Evolutionary conservation across 2,329 filamentous ascomycete genomes (phyloP).

Genomic region (Talaromyces sp.): DNA sequence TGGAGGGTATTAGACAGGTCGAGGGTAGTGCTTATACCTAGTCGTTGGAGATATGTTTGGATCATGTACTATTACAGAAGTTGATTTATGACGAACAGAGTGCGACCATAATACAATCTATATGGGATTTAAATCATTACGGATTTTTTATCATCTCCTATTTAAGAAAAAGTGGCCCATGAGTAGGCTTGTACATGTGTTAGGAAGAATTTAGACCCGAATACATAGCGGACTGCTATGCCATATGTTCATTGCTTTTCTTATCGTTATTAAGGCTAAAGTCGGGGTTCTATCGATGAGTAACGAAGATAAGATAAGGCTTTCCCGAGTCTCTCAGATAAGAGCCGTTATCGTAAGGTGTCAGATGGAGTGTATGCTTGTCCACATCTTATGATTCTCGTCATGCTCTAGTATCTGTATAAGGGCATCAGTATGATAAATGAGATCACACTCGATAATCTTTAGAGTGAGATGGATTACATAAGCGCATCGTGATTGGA

Average conservation of each 20-base stretch:
- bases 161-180: no score
- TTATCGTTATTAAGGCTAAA: no score
- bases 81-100: not conserved
- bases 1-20: not conserved
- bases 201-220: no score
- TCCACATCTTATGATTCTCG: not conserved
- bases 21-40: not conserved
- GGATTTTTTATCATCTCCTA: not conserved
- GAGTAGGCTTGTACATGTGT: no score
- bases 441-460: not conserved
- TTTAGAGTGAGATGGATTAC: not conserved
- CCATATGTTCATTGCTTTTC: no score
- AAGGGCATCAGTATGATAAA: no score
- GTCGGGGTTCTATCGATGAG: no score
- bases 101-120: not conserved
- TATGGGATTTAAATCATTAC: not conserved
- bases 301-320: no score
- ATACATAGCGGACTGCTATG: no score
- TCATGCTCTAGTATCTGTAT: no score
- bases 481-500: constrained; percentile 18
- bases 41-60: not conserved
- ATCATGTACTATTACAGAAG: not conserved
- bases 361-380: not conserved
- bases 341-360: not conserved
- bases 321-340: not conserved